Evolutionary conservation across 2,329 filamentous ascomycete species (phyloP).

Genomic region (Ophiobolus disseminans): DNA sequence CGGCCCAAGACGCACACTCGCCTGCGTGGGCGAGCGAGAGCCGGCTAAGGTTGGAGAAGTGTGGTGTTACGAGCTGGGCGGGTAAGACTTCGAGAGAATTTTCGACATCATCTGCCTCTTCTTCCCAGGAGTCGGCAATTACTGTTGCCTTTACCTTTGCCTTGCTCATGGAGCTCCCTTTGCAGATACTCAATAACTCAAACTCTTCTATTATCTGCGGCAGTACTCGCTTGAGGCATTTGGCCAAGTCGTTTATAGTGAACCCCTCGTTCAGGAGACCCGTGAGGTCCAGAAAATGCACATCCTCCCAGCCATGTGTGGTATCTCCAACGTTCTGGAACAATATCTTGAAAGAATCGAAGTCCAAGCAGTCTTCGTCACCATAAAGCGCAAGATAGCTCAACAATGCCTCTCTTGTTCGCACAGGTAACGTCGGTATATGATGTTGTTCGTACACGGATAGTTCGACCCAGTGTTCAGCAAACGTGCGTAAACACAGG

Average conservation of each 20-base stretch:
- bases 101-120: constrained; percentile 41
- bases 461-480: constrained; percentile 63
- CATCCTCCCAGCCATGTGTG: constrained; percentile 51
- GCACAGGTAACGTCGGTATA: constrained; percentile 59
- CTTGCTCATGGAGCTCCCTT: constrained; percentile 8
- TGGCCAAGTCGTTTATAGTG: constrained; percentile 57
- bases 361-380: constrained; percentile 48
- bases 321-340: constrained; percentile 51
- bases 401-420: constrained; percentile 61
- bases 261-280: constrained; percentile 58
- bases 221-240: constrained; percentile 44
- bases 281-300: constrained; percentile 62
- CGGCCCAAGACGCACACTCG: constrained; percentile 60
- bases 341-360: constrained; percentile 58
- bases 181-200: constrained; percentile 19
- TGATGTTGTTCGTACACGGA: constrained; percentile 64
- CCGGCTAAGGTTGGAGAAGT: constrained; percentile 62
- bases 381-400: constrained; percentile 64
- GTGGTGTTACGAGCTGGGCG: constrained; percentile 30
- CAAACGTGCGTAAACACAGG: constrained; percentile 60
- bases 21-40: constrained; percentile 64
- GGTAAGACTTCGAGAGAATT: constrained; percentile 3
- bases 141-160: constrained; percentile 22
- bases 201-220: constrained; percentile 18
- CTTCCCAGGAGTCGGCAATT: constrained; percentile 58